Evolutionary conservation across 495 filamentous ascomycete genomes (phyloP), one percentile per base, ranked within the genome.

Genomic region (Xylaria grammica): DNA sequence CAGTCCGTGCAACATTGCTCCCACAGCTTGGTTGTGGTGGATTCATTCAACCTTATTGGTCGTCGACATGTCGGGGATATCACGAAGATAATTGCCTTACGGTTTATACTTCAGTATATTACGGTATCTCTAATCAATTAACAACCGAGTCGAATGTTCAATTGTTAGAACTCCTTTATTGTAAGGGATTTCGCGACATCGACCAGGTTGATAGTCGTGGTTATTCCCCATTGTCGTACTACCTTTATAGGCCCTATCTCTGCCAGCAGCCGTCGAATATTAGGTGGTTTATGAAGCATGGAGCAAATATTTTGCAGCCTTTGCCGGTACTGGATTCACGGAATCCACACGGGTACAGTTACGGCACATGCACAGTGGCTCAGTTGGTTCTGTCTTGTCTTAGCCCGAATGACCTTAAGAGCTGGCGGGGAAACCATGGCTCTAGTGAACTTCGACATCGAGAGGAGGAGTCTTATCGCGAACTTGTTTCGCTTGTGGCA

Each of bases 171-270:
- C 29, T 53, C 0, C 50, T 34, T 2, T 53, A 53, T 20, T 11
- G n/a, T 53, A 53, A 53, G 2, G 50, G 50, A 29, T 53, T 53
- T 13, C 50, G n/a, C 50, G 50, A 53, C 29, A 10, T 53, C 29
- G 29, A 53, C 29, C 15, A 34, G 50, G 24, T 53, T 34, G 50
- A 53, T 53, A 53, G 1, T 10, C 5, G 11, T 7, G 50, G 50
- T n/a, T n/a, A 53, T 53, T 53, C 50, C 4, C 50, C 50, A 34
- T 53, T 53, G 4, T 34, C 50, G n/a, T 2, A 34, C 6, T 53
- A 7, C 5, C n/a, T 53, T 34, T 26, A n/a, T 15, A 4, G 3
- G 5, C 32, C 17, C 7, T 34, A 2, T 34, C 29, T 20, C 17
- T 7, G 17, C 40, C 5, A 3, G 40, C 13, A 17, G 5, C 29